Conservation (phyloP, 2,329 filamentous ascomycete genomes). For the Alternaria dauci region DNA sequence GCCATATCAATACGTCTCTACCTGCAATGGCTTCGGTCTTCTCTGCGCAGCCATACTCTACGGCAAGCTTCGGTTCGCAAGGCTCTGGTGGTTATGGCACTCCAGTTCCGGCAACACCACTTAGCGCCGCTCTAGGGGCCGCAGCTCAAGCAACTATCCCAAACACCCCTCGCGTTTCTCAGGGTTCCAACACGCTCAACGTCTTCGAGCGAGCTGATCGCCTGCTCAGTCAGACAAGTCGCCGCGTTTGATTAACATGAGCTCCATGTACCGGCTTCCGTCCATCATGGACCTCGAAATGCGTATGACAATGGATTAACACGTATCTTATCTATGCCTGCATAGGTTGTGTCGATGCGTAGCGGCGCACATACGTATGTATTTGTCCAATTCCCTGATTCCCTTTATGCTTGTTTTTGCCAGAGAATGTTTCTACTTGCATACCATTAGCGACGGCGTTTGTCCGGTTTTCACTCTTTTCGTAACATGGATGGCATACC, state of each 20-base stretch:
- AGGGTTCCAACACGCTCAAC: slow-evolving; percentile 40
- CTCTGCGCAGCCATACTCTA: slow-evolving; percentile 39
- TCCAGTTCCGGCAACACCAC: slow-evolving; percentile 81
- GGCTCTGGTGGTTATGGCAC: slow-evolving; percentile 58
- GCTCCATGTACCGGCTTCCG: not conserved
- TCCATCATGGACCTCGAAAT: not conserved
- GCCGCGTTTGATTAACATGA: slow-evolving; percentile 32
- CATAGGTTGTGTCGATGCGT: not conserved
- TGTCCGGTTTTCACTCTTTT: slow-evolving; percentile 22
- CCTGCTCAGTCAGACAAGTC: slow-evolving; percentile 41
- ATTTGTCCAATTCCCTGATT: not conserved
- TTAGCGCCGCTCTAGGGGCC: slow-evolving; percentile 87
- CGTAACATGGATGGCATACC: slow-evolving; percentile 5
- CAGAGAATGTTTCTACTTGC: slow-evolving; percentile 2
- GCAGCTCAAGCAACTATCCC: slow-evolving; percentile 90
- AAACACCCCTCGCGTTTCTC: slow-evolving; percentile 56
- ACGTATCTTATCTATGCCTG: not conserved
- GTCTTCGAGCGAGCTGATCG: slow-evolving; percentile 50
- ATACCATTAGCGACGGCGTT: slow-evolving; percentile 21
- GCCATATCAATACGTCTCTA: slow-evolving; percentile 49
- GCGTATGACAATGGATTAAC: not conserved
- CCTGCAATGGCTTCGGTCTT: slow-evolving; percentile 40
- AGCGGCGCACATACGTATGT: not conserved
- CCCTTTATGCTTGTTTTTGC: slow-evolving; percentile 1
- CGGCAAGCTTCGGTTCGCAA: slow-evolving; percentile 37